These are phyloP conservation scores for Canariomyces notabilis DNA, from an alignment of 2,329 filamentous ascomycete species.

Conservation along the genomic window DNA sequence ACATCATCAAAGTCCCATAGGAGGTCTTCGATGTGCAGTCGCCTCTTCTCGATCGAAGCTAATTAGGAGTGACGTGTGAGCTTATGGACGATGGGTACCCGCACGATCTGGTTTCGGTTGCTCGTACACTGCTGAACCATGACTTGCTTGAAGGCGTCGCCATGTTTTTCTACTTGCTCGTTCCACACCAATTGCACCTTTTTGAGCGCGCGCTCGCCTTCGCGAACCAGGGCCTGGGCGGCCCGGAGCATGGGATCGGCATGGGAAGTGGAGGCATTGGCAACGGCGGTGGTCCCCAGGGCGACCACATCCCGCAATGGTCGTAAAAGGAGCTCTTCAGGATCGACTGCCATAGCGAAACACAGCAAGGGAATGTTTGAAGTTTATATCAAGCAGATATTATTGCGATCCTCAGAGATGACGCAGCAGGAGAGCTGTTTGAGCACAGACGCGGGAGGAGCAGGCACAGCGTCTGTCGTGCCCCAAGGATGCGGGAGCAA, in stretches of 20 bases:
- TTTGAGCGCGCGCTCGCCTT: slow-evolving; percentile 34
- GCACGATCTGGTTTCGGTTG: not conserved
- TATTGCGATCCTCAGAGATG: too few relatives aligned
- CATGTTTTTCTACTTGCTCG: slow-evolving; percentile 33
- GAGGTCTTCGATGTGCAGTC: slow-evolving; percentile 35
- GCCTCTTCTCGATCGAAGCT: slow-evolving; percentile 29
- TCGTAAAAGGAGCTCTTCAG: slow-evolving; percentile 30
- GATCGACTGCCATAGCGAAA: slow-evolving; percentile 24
- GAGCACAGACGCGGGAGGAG: too few relatives aligned
- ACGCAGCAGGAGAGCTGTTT: too few relatives aligned
- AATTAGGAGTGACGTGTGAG: slow-evolving; percentile 3
- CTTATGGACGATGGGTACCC: not conserved
- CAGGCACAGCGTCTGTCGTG: too few relatives aligned
- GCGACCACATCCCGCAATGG: slow-evolving; percentile 38
- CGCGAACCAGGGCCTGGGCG: slow-evolving; percentile 27
- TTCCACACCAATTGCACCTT: slow-evolving; percentile 37
- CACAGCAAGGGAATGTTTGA: not conserved
- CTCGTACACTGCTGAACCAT: slow-evolving; percentile 33
- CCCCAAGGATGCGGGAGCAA: too few relatives aligned
- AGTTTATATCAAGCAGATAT: too few relatives aligned
- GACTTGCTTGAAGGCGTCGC: slow-evolving; percentile 33
- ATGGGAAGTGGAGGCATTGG: slow-evolving; percentile 30
- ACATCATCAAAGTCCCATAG: slow-evolving; percentile 43
- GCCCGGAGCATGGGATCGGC: slow-evolving; percentile 31
- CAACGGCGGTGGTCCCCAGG: slow-evolving; percentile 33